Evolutionary conservation across 1,284 basidiomycete genomes (phyloP).

Genomic region (Phylloboletellus chloephorus): DNA sequence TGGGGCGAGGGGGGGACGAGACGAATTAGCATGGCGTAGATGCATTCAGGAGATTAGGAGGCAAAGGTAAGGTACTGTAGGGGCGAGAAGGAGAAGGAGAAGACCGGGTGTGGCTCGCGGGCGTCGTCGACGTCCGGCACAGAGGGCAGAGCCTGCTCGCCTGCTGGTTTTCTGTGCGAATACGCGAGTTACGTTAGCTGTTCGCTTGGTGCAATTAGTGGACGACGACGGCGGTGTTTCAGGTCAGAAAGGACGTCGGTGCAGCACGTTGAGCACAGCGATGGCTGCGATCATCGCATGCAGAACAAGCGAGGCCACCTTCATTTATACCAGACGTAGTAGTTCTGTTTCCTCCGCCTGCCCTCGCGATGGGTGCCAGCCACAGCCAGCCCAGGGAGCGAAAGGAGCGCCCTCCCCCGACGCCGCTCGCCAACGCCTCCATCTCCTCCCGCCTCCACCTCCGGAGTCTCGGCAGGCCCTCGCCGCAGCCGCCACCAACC

Average conservation of each 20-base stretch:
- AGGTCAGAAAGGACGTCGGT: no score
- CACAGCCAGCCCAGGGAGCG: constrained; percentile 23
- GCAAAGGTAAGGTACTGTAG: constrained; percentile 20
- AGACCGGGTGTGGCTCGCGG: constrained; percentile 8
- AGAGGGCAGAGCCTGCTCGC: constrained; percentile 14
- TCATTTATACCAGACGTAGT: constrained; percentile 24
- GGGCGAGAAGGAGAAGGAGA: constrained; percentile 13
- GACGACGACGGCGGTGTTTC: constrained; percentile 3
- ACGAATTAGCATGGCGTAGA: constrained; percentile 57
- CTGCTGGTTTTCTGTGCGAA: constrained; percentile 26
- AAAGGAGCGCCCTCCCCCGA: constrained; percentile 20
- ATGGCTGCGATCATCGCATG: constrained; percentile 20
- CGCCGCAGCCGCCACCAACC: constrained; percentile 28
- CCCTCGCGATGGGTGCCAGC: constrained; percentile 22
- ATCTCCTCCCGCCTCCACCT: constrained; percentile 28
- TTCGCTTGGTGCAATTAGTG: no score
- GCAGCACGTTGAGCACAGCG: constrained; percentile 11
- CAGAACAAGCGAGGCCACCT: constrained; percentile 26
- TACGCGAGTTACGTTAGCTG: constrained; percentile 31
- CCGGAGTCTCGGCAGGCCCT: constrained; percentile 25
- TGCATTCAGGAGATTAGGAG: constrained; percentile 22
- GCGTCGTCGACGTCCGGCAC: constrained; percentile 32
- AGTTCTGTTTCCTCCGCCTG: constrained; percentile 1
- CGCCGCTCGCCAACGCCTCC: constrained; percentile 24
- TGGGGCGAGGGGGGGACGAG: constrained; percentile 51